Conservation (phyloP, 1,284 basidiomycete genomes). For the Cutaneotrichosporon dermatis region DNA sequence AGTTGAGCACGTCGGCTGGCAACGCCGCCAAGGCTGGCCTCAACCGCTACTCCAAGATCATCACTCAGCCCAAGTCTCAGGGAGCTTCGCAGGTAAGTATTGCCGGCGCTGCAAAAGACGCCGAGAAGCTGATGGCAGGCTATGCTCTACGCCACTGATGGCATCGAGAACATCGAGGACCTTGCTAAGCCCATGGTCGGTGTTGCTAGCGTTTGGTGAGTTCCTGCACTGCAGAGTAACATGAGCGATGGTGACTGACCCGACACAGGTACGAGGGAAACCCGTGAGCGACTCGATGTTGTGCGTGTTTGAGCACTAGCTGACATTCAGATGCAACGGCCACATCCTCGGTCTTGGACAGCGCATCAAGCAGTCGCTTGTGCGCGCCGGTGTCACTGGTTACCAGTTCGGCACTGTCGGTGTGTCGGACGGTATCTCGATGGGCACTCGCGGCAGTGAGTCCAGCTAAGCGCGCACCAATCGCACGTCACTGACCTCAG, state of each 20-base stretch:
- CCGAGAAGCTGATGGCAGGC: conserved; percentile 57
- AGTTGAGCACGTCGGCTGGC: conserved; percentile 12
- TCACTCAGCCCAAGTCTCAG: conserved; percentile 87
- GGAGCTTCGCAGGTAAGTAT: conserved; percentile 77
- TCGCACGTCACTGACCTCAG: conserved; percentile 18
- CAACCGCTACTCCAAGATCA: conserved; percentile 74
- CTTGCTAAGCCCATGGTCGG: conserved; percentile 94
- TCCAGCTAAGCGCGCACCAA: neutral
- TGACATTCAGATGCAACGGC: conserved; percentile 69
- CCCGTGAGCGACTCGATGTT: conserved; percentile 54
- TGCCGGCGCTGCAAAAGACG: neutral
- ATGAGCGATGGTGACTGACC: conserved; percentile 15
- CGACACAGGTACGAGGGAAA: conserved; percentile 76
- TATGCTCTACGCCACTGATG: conserved; percentile 94
- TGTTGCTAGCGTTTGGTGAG: conserved; percentile 87
- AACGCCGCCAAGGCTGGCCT: conserved; percentile 25
- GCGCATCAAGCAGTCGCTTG: conserved; percentile 75
- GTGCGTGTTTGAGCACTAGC: neutral
- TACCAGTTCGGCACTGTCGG: conserved; percentile 98
- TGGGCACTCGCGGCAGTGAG: conserved; percentile 75
- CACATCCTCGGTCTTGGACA: conserved; percentile 86
- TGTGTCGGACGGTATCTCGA: conserved; percentile 96
- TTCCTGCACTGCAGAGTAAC: conserved; percentile 16
- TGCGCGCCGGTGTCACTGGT: conserved; percentile 71
- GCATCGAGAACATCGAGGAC: conserved; percentile 69